Base-by-base conservation (phyloP, 148 eudicot genomes). In the Rhododendron simsii region DNA sequence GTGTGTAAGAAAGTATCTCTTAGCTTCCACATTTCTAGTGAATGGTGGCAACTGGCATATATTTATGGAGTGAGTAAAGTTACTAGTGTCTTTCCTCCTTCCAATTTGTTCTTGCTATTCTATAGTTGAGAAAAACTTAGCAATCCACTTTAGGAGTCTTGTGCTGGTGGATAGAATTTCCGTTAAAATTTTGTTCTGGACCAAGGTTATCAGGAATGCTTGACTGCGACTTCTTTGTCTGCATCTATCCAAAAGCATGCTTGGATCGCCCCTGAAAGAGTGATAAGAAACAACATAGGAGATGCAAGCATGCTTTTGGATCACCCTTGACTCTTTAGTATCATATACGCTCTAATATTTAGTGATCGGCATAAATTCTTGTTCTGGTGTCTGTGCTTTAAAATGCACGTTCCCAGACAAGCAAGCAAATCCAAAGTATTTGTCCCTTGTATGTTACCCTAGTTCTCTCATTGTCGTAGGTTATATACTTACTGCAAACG, bases 21-120 rank as follows among this genome's bases (percentile, higher is more conserved):
- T 39, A 83, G 33, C 74, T 35, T 82, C 69, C 84, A 83, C 18
- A 44, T 83, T 47, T 48, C 78, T 67, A 67, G 78, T 67, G 44
- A 77, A 21, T 23, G 50, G 33, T 41, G 47, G 30, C 80, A 20
- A 55, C 61, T 39, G 23, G 48, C 51, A 8, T 77, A 77, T 71
- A 30, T 30, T 15, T 4, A 71, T 81, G 69, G 48, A 35, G 28
- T 8, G 28, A 44, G 26, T 78, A 14, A 21, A 45, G 30, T 21
- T 41, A 78, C 39, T 48, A 8, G 21, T n/a, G 33, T 48, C 37
- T 48, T 57, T 8, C 23, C 37, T 26, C 18, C 45, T 78, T 6
- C 53, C 35, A 5, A 79, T 26, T 48, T 79, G 35, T 28, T 47
- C 28, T 4, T 79, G 8, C 20, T 23, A 23, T 47, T 79, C 8